phyloP scores from a whole-genome alignment of 129 eudicot genomes.

The Escallonia rubra region DNA sequence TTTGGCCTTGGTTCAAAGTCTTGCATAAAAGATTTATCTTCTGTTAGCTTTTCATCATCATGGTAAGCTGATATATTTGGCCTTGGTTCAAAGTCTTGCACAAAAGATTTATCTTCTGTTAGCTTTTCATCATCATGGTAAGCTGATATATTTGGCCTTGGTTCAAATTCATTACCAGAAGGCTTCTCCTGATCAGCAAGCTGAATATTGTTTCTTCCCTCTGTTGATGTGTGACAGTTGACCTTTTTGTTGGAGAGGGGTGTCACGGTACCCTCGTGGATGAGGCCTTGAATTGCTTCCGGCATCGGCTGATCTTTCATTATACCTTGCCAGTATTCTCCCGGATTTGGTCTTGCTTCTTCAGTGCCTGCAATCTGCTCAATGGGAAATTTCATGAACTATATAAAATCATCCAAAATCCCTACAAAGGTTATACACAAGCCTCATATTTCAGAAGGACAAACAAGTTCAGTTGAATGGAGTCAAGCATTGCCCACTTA shows the following conservation, averaged over 20 bases:
- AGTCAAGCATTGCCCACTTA: no score
- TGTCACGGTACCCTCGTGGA: neutral
- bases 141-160: slow-evolving; percentile 16
- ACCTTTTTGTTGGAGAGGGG: slow-evolving; percentile 3
- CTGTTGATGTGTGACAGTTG: slow-evolving; percentile 17
- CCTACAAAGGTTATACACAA: no score
- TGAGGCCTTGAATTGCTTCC: slow-evolving; percentile 20
- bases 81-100: slow-evolving; percentile 23
- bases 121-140: slow-evolving; percentile 13
- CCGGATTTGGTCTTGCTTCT: slow-evolving; percentile 33
- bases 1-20: slow-evolving; percentile 32
- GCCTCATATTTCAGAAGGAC: no score
- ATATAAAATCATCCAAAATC: no score
- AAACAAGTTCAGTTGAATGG: no score
- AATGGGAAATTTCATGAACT: neutral
- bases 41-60: slow-evolving; percentile 3
- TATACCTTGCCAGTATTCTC: slow-evolving; percentile 17
- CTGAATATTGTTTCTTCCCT: neutral
- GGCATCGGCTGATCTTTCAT: slow-evolving; percentile 29
- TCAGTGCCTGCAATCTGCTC: slow-evolving; percentile 20
- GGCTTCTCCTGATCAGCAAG: neutral
- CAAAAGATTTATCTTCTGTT: neutral
- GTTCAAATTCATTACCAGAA: slow-evolving; percentile 18
- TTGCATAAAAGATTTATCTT: neutral
- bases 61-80: slow-evolving; percentile 13